Conservation (phyloP, 352 stramenopile species). For the Globisporangium spinosum region DNA sequence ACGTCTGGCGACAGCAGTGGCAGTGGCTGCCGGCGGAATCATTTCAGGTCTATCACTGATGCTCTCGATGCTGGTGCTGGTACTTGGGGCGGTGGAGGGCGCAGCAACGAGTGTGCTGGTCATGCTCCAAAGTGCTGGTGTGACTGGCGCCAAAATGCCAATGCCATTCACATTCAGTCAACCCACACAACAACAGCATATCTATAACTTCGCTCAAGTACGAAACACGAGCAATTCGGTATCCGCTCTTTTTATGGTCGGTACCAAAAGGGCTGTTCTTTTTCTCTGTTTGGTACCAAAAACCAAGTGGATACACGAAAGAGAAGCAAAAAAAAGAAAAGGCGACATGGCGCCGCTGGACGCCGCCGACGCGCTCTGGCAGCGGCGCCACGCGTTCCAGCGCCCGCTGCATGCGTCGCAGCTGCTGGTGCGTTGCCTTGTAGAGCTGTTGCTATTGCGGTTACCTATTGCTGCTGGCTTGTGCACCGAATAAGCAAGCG, state of each 20-base stretch:
- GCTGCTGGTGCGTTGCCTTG: slow-evolving; percentile 24
- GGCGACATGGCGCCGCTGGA: slow-evolving; percentile 6
- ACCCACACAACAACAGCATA: neutral
- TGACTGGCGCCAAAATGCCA: neutral
- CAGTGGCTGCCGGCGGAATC: slow-evolving; percentile 17
- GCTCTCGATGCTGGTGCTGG: neutral
- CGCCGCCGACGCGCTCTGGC: slow-evolving; percentile 11
- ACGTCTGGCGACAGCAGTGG: slow-evolving; percentile 3
- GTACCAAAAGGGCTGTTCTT: neutral
- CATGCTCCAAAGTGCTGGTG: neutral
- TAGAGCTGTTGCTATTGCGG: neutral
- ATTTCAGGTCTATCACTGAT: slow-evolving; percentile 23
- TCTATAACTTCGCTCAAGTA: neutral
- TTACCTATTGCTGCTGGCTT: neutral
- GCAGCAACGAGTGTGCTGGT: slow-evolving; percentile 24
- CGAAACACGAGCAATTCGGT: neutral
- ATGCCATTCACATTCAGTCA: neutral
- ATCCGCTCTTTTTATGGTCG: neutral
- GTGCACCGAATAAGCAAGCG: neutral
- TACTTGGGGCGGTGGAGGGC: neutral
- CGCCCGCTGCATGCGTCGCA: slow-evolving; percentile 37
- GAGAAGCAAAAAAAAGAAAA: neutral
- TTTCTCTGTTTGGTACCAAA: neutral
- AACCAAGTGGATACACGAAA: neutral
- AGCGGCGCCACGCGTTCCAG: slow-evolving; percentile 47